Evolutionary conservation across 768 basidiomycete genomes (phyloP).

Genomic region (Collybiopsis confluens): DNA sequence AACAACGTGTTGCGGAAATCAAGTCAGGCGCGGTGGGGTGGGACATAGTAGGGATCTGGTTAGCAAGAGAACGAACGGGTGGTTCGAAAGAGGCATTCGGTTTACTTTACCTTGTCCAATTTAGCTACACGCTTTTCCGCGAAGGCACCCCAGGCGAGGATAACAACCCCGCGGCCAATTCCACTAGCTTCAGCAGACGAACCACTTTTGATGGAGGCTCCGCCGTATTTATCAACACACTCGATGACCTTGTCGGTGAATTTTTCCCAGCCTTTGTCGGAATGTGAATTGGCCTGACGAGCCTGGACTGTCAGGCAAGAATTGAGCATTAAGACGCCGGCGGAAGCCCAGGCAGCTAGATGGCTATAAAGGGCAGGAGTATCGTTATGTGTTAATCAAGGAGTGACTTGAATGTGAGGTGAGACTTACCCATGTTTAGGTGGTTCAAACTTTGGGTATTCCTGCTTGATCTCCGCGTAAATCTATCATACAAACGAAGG

Average conservation of each 20-base stretch:
- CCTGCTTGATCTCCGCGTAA: constrained; percentile 79
- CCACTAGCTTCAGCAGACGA: constrained; percentile 36
- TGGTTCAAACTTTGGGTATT: constrained; percentile 73
- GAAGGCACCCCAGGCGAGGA: constrained; percentile 89
- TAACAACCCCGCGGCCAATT: constrained; percentile 63
- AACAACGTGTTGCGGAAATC: neutral
- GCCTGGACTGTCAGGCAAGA: constrained; percentile 88
- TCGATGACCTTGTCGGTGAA: constrained; percentile 83
- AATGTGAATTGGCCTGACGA: constrained; percentile 73
- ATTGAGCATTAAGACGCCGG: constrained; percentile 89
- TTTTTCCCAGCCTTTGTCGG: constrained; percentile 83
- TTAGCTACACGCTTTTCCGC: constrained; percentile 80
- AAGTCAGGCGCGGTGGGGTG: too few species aligned
- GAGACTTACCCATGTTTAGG: constrained; percentile 79
- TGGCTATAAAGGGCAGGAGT: constrained; percentile 38
- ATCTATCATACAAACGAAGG: constrained; percentile 46
- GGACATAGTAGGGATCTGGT: too few species aligned
- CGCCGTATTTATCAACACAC: constrained; percentile 71
- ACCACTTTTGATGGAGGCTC: constrained; percentile 52
- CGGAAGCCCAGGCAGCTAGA: constrained; percentile 73
- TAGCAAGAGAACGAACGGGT: neutral
- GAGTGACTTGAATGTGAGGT: neutral
- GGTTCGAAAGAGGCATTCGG: neutral
- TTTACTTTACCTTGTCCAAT: constrained; percentile 58
- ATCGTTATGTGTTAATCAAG: constrained; percentile 7